Percentiles rank a stretch among this genome's conserved stretches.
These are phyloP conservation scores for Exserohilum turcica DNA, from an alignment of 2,329 filamentous ascomycete genomes.

Conservation along the genomic window DNA sequence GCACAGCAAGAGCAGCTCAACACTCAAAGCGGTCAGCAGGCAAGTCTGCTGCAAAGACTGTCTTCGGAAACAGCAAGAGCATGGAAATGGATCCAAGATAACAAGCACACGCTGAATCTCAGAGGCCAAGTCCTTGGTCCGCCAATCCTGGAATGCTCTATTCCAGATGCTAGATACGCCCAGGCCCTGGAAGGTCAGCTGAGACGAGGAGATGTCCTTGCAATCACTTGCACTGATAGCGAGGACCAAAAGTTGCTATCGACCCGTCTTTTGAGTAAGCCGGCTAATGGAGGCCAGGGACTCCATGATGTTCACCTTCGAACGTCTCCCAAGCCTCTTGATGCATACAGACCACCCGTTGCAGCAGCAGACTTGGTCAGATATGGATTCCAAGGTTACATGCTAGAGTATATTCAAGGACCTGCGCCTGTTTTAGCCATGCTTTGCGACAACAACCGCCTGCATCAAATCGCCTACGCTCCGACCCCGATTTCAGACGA, in stretches of 20 bases:
- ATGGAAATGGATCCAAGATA: slow-evolving; percentile 81
- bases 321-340: slow-evolving; percentile 61
- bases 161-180: slow-evolving; percentile 73
- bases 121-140: slow-evolving; percentile 80
- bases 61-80: slow-evolving; percentile 70
- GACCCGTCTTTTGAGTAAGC: slow-evolving; percentile 61
- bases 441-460: slow-evolving; percentile 74
- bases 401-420: slow-evolving; percentile 77
- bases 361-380: slow-evolving; percentile 59
- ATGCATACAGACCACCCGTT: slow-evolving; percentile 61
- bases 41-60: slow-evolving; percentile 64
- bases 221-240: slow-evolving; percentile 75
- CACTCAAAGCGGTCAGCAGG: slow-evolving; percentile 48
- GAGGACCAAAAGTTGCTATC: slow-evolving; percentile 77
- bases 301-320: slow-evolving; percentile 75
- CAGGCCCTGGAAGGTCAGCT: slow-evolving; percentile 65
- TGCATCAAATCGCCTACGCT: slow-evolving; percentile 72
- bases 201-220: slow-evolving; percentile 57
- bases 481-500: slow-evolving; percentile 66
- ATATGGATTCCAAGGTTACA: slow-evolving; percentile 78
- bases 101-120: slow-evolving; percentile 65
- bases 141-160: slow-evolving; percentile 76
- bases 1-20: slow-evolving; percentile 26
- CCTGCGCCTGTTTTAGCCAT: slow-evolving; percentile 84
- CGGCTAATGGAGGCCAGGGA: slow-evolving; percentile 53